These are phyloP conservation scores for Arctostaphylos glauca DNA, from an alignment of 148 eudicot genomes.

Conservation along the genomic window DNA sequence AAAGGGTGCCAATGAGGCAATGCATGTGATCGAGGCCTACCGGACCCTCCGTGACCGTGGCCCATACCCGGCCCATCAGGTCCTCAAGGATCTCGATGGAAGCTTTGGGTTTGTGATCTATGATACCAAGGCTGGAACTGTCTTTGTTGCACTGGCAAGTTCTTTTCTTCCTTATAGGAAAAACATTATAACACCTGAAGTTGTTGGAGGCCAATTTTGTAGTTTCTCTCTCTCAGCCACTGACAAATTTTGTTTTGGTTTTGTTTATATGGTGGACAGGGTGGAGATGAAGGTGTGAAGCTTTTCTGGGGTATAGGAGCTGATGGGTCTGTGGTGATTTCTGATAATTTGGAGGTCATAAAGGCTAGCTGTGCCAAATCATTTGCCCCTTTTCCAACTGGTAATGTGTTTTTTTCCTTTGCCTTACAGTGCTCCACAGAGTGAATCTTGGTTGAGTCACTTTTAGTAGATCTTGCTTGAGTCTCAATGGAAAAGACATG, in stretches of 20 bases:
- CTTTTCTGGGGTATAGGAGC: slow-evolving; percentile 79
- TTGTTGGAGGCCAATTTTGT: not conserved
- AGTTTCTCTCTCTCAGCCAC: not conserved
- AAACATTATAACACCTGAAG: too few species aligned
- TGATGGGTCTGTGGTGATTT: slow-evolving; percentile 77
- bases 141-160: slow-evolving; percentile 69
- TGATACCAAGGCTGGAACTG: slow-evolving; percentile 66
- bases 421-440: not conserved
- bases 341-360: slow-evolving; percentile 55
- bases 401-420: slow-evolving; percentile 30
- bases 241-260: not conserved
- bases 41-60: slow-evolving; percentile 88
- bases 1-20: slow-evolving; percentile 69
- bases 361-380: slow-evolving; percentile 86
- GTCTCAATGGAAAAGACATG: not conserved
- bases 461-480: not conserved
- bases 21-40: slow-evolving; percentile 74
- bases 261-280: slow-evolving; percentile 30
- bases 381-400: slow-evolving; percentile 85
- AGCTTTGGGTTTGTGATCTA: slow-evolving; percentile 79
- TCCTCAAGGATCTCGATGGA: slow-evolving; percentile 80
- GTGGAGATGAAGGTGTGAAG: slow-evolving; percentile 59
- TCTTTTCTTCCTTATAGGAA: not conserved
- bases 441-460: not conserved
- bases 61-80: slow-evolving; percentile 84